These are phyloP conservation scores for Kwoniella botswanensis DNA, from an alignment of 768 basidiomycete genomes.

Conservation along the genomic window DNA sequence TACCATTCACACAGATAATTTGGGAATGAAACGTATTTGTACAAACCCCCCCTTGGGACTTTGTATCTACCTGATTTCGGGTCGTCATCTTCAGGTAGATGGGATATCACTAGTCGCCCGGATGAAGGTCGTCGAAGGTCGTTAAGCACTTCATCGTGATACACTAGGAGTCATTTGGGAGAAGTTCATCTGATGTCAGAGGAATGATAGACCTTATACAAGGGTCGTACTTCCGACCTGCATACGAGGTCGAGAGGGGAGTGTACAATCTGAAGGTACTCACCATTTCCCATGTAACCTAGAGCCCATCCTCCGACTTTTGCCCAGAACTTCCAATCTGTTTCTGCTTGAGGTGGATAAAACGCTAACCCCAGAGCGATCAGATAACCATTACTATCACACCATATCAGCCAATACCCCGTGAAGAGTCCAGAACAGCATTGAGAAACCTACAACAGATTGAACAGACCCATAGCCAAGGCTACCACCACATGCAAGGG, in stretches of 20 bases:
- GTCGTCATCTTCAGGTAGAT: constrained; percentile 33
- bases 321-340: constrained; percentile 63
- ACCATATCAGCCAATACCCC: neutral
- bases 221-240: no score
- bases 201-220: no score
- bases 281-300: constrained; percentile 74
- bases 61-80: constrained; percentile 51
- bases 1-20: constrained; percentile 91
- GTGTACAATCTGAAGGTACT: constrained; percentile 6
- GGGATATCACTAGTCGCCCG: constrained; percentile 21
- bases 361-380: constrained; percentile 41
- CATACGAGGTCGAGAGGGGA: no score
- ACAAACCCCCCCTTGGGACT: constrained; percentile 75
- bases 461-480: constrained; percentile 68
- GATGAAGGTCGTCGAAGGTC: constrained; percentile 67
- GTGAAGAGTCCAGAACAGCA: no score
- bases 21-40: constrained; percentile 80
- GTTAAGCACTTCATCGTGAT: constrained; percentile 88
- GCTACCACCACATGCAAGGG: constrained; percentile 73
- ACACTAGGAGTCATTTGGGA: constrained; percentile 57
- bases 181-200: no score
- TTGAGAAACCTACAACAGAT: constrained; percentile 67
- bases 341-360: constrained; percentile 30
- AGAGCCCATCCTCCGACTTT: constrained; percentile 71
- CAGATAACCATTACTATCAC: constrained; percentile 40